Base-by-base conservation (phyloP, 2,329 filamentous ascomycete genomes). In the Diaporthe caulivora region DNA sequence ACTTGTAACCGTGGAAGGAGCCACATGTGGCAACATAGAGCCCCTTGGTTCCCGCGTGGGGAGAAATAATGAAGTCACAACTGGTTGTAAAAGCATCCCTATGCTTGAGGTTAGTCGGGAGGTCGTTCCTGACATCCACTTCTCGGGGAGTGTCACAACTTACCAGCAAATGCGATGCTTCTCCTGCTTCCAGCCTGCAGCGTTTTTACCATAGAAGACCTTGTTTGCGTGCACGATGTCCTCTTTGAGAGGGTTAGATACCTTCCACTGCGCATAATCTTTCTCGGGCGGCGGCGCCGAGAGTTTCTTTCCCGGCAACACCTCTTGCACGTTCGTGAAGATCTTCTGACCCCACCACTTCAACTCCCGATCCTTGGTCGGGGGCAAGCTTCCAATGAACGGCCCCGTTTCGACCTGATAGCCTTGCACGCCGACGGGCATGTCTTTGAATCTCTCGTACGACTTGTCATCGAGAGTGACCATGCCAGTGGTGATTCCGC, bases 161-260 rank as follows among this genome's bases (percentile, higher is more conserved):
- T 80, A 92, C 91, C 91, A 93, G 86, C 91, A 93, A 73, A 93
- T 89, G 8, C 91, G 86, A 78, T 92, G 87, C 78, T 91, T 89
- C 72, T 87, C 87, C 80, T 91, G 87, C 75, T 88, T 86, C 90
- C 89, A 92, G 55, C 82, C 79, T 17, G 84, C 85, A 42, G 87
- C 87, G 26, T 87, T 87, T 64, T 86, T 85, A 11, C 90, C 91
- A 76, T 91, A 92, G 76, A 91, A 92, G 1, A 89, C 84, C 58
- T 87, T 82, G 72, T 87, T 89, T 2, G 89, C 87, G 57, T 88
- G 82, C n/a, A 85, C 79, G 51, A 92, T 89, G 74, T 92, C 91
- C 54, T 89, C 82, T 79, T 90, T 89, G 13, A 92, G 83, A 26
- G 82, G 81, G 1, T 81, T 82, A 0, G 91, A 77, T 1, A 92